These are phyloP conservation scores for Oxyria digyna DNA, from an alignment of 148 eudicot genomes.

Conservation along the genomic window DNA sequence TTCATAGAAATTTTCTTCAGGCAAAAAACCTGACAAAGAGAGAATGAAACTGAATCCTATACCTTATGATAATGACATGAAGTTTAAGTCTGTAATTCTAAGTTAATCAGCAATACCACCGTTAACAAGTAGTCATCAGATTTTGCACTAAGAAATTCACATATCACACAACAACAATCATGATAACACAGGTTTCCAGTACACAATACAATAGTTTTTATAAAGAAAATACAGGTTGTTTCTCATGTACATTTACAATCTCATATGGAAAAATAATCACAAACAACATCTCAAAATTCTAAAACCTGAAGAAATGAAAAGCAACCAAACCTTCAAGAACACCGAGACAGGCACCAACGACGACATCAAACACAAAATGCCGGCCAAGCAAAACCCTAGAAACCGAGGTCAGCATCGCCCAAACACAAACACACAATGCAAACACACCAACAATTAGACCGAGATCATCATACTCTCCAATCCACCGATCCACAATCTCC, in stretches of 20 bases:
- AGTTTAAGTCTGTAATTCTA: too few species aligned
- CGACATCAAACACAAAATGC: constrained; percentile 63
- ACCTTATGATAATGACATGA: too few species aligned
- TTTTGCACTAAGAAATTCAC: not conserved
- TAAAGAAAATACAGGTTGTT: not conserved
- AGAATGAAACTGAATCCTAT: not conserved
- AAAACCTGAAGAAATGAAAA: constrained; percentile 25
- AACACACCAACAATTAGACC: constrained; percentile 18
- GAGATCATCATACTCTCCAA: constrained; percentile 13
- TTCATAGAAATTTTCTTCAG: not conserved
- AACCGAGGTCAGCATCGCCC: constrained; percentile 46
- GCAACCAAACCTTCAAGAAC: constrained; percentile 42
- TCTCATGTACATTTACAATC: not conserved
- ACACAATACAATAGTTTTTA: not conserved
- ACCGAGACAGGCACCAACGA: constrained; percentile 63
- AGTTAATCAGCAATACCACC: too few species aligned
- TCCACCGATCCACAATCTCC: constrained; percentile 21
- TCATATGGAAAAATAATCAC: not conserved
- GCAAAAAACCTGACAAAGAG: not conserved
- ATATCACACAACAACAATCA: not conserved
- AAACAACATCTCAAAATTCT: too few species aligned
- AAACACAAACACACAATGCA: constrained; percentile 18
- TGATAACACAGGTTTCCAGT: not conserved
- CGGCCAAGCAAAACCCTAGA: constrained; percentile 77
- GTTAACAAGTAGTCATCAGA: too few species aligned